phyloP scores from a whole-genome alignment of 2,329 filamentous ascomycete species.

The Colletotrichum sp. region DNA sequence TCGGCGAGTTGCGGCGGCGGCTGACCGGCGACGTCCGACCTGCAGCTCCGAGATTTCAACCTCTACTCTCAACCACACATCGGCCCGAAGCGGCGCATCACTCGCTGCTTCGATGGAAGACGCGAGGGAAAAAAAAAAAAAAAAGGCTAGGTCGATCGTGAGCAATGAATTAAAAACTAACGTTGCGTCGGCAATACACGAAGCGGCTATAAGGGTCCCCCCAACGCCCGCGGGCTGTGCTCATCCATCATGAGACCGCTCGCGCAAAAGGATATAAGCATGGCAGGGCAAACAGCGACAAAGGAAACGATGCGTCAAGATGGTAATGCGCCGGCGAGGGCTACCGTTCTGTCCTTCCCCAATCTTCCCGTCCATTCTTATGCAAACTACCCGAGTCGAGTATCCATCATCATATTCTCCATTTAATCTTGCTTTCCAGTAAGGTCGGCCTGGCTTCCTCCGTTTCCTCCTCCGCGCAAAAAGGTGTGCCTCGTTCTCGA shows the following conservation, averaged over 20 bases:
- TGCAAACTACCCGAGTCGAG: conserved; percentile 21
- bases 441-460: background rate
- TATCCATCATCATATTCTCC: conserved; percentile 10
- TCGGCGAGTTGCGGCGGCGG: background rate
- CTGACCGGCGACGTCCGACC: background rate
- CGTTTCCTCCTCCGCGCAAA: background rate
- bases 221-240: conserved; percentile 9
- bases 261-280: conserved; percentile 5
- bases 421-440: background rate
- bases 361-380: conserved; percentile 18
- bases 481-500: conserved; percentile 4
- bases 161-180: conserved; percentile 20
- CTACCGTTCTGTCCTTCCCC: conserved; percentile 11
- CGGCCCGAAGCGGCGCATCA: background rate
- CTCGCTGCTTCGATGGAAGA: background rate
- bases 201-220: conserved; percentile 19
- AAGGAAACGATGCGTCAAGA: conserved; percentile 16
- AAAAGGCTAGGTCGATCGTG: background rate
- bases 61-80: background rate
- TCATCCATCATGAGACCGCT: conserved; percentile 4
- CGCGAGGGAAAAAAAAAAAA: background rate
- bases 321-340: conserved; percentile 18
- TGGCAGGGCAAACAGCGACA: conserved; percentile 10
- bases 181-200: conserved; percentile 17
- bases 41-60: background rate